These are phyloP conservation scores for Rutidosis leptorrhynchoides DNA, from an alignment of 129 eudicot species.

Conservation along the genomic window DNA sequence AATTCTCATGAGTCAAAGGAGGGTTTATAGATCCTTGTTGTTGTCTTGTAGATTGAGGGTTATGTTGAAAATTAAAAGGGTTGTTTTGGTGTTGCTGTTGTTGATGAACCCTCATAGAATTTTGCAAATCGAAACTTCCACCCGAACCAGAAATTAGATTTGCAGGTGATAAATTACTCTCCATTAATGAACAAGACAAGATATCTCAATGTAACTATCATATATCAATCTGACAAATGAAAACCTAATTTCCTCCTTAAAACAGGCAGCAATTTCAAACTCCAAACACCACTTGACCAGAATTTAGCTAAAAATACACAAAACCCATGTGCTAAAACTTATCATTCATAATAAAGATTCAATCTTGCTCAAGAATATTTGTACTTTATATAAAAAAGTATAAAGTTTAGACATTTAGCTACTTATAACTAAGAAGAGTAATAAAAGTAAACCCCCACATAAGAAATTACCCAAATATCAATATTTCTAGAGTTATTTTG, in stretches of 20 bases:
- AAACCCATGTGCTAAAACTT: slow-evolving; percentile 8
- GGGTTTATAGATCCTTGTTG: slow-evolving; percentile 54
- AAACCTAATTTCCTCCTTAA: slow-evolving; percentile 12
- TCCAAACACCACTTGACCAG: background rate
- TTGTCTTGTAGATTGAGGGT: slow-evolving; percentile 38
- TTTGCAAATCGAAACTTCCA: slow-evolving; percentile 74
- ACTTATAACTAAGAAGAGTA: background rate
- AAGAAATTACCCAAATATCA: background rate
- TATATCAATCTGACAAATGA: slow-evolving; percentile 21
- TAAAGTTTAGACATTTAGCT: background rate
- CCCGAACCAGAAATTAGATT: too few relatives aligned
- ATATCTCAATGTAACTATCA: slow-evolving; percentile 3
- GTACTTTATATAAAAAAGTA: background rate
- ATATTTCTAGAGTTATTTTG: background rate
- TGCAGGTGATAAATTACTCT: slow-evolving; percentile 62
- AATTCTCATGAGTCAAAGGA: slow-evolving; percentile 45
- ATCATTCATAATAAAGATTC: slow-evolving; percentile 3
- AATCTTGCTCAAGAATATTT: slow-evolving; percentile 3
- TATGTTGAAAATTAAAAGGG: slow-evolving; percentile 38
- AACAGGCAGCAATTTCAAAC: slow-evolving; percentile 26
- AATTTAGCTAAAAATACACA: slow-evolving; percentile 4
- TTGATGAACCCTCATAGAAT: slow-evolving; percentile 49
- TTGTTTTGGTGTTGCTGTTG: slow-evolving; percentile 32
- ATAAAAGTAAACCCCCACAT: background rate
- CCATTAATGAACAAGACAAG: slow-evolving; percentile 55